These are phyloP conservation scores for Entomortierella beljakovae DNA, from an alignment of 192 early-diverging fungal genomes.

Conservation along the genomic window DNA sequence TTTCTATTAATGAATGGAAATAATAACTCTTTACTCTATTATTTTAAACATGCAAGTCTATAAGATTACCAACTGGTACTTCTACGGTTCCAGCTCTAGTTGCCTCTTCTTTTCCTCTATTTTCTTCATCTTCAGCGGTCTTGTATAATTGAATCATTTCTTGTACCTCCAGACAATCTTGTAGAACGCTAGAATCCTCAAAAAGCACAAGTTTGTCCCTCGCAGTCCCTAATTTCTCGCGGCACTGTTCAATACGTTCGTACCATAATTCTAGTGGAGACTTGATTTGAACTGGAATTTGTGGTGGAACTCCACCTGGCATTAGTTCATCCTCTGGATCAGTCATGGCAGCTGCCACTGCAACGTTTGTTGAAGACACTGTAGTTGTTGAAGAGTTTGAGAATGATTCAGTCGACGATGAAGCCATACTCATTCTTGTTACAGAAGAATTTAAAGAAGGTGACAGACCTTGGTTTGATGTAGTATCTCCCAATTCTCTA, in stretches of 20 bases:
- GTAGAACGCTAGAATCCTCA: not conserved
- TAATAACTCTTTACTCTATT: no score
- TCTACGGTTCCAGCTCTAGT: no score
- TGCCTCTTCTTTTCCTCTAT: not conserved
- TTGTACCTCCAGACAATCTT: not conserved
- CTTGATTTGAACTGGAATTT: not conserved
- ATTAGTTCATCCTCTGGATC: not conserved
- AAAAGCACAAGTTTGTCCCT: not conserved
- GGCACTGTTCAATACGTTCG: not conserved
- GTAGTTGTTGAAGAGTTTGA: not conserved
- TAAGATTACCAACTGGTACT: not conserved
- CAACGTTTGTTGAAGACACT: not conserved
- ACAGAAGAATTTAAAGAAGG: no score
- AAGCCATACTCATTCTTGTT: not conserved
- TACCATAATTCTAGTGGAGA: not conserved
- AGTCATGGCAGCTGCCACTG: no score
- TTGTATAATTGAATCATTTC: not conserved
- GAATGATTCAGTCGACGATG: not conserved
- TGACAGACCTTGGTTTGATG: no score
- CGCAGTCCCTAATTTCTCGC: not conserved
- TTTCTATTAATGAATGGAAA: no score
- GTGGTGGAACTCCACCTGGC: not conserved
- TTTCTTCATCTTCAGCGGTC: not conserved
- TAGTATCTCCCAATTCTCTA: no score
- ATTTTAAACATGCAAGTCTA: not conserved